These are phyloP conservation scores for Beauveria sp. DNA, from an alignment of 2,329 filamentous ascomycete genomes.

Conservation along the genomic window DNA sequence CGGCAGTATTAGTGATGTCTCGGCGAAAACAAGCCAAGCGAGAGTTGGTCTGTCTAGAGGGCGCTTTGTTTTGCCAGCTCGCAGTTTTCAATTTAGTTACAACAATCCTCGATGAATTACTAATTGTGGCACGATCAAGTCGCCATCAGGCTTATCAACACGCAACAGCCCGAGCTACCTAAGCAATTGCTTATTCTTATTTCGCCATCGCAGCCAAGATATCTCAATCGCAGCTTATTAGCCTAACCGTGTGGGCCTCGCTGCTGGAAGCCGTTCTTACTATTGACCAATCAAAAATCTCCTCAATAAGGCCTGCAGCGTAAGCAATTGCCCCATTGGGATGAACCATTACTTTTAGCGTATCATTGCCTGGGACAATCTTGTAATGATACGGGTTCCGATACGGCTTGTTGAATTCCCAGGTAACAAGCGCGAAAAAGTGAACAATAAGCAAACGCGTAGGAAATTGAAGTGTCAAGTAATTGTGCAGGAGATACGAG, in stretches of 20 bases:
- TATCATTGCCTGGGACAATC: neutral
- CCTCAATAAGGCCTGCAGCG: neutral
- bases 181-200: neutral
- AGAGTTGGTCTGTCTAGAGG: neutral
- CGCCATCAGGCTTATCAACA: neutral
- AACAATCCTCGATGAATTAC: neutral
- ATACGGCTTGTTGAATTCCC: neutral
- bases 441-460: neutral
- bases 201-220: neutral
- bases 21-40: neutral
- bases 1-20: neutral
- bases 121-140: neutral
- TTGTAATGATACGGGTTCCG: no score
- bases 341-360: neutral
- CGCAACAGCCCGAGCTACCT: no score
- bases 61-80: neutral
- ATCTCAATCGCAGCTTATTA: neutral
- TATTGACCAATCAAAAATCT: neutral
- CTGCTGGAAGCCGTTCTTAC: neutral
- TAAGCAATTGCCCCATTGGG: neutral
- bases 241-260: neutral
- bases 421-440: no score
- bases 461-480: no score
- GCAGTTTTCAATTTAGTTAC: neutral
- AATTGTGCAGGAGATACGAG: no score